A percentile compares a stretch with the other conserved stretches of the same genome.
Evolutionary conservation across 371 early-diverging fungal species (phyloP).

Genomic region (Umbelopsis sp.): DNA sequence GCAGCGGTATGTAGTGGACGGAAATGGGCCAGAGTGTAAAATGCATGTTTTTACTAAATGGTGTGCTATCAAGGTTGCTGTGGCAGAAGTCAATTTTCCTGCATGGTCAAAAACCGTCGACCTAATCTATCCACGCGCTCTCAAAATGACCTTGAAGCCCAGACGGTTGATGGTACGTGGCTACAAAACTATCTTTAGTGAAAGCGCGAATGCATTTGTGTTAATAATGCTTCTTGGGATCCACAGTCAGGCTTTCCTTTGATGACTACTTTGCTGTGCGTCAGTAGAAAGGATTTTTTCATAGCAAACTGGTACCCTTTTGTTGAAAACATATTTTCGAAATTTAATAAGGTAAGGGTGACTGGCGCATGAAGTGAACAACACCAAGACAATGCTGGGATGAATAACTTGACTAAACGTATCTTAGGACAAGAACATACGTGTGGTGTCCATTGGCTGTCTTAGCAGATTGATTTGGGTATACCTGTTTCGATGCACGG

Average conservation of each 20-base stretch:
- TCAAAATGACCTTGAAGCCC: constrained; percentile 87
- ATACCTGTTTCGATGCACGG: constrained; percentile 87
- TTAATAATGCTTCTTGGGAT: background rate
- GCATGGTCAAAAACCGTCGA: constrained; percentile 93
- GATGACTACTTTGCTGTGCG: constrained; percentile 84
- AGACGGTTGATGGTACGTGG: constrained; percentile 64
- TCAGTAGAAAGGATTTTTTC: constrained; percentile 90
- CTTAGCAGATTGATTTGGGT: constrained; percentile 90
- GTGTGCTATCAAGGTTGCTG: constrained; percentile 63
- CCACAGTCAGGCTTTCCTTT: constrained; percentile 82
- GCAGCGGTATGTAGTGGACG: constrained; percentile 66
- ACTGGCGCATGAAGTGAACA: constrained; percentile 19
- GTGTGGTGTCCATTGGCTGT: constrained; percentile 76
- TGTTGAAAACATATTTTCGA: constrained; percentile 78
- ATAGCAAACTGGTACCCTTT: constrained; percentile 74
- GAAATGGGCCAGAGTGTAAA: background rate
- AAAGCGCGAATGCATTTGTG: background rate
- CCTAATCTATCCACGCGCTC: constrained; percentile 85
- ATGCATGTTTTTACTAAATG: constrained; percentile 16
- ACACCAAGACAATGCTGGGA: too few species aligned
- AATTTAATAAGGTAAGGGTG: constrained; percentile 68
- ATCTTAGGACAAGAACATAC: constrained; percentile 68
- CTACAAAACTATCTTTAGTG: background rate
- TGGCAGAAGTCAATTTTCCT: constrained; percentile 94
- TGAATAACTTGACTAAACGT: too few species aligned